Evolutionary conservation across 176 grass and related monocot species (phyloP), one percentile per base, ranked within the genome.

Genomic region (Oryza glumipatula): DNA sequence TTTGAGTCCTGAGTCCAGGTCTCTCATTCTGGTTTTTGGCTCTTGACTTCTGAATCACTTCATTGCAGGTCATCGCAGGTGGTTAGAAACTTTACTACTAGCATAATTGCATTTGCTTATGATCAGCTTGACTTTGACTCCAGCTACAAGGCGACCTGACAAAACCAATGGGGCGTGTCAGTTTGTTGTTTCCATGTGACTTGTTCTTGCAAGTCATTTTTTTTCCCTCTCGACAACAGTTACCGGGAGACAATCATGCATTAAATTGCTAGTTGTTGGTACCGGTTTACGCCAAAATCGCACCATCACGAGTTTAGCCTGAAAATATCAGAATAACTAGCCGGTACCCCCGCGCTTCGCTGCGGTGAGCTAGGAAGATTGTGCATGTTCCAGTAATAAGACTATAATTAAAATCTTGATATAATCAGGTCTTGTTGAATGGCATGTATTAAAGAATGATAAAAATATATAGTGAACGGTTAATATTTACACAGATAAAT

Each of bases 1-100:
- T 30, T 73, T 43, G 4, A 49, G 15, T 61, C 38, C 52, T 32
- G 26, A 64, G 84, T 73, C 83, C 12, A 79, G 38, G 83, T 16
- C 48, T 67, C 39, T 22, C 1, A 3, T 35, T 61, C 83, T 15
- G 83, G 28, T 30, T 76, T 61, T 13, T 60, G 24, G 15, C 65
- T 22, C 26, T 0, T 9, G 83, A 56, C 48, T 54, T 46, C 10
- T 14, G 43, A 30, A 24, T 47, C 12, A 54, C 33, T 11, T 6
- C 3, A 32, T 7, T 15, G 30, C 58, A 63, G 56, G 21, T 61
- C 56, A 9, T 23, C 3, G 38, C 36, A 32, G 56, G 24, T 58
- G 64, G 70, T 46, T 22, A 35, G 2, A 13, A 49, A 49, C 5
- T 19, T 4, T 14, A 48, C 46, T 51, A 21, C 46, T 51, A 30